Evolutionary conservation across 345 rosid genomes (phyloP), one percentile per base, ranked within the genome.

Genomic region (Combretum micranthum): DNA sequence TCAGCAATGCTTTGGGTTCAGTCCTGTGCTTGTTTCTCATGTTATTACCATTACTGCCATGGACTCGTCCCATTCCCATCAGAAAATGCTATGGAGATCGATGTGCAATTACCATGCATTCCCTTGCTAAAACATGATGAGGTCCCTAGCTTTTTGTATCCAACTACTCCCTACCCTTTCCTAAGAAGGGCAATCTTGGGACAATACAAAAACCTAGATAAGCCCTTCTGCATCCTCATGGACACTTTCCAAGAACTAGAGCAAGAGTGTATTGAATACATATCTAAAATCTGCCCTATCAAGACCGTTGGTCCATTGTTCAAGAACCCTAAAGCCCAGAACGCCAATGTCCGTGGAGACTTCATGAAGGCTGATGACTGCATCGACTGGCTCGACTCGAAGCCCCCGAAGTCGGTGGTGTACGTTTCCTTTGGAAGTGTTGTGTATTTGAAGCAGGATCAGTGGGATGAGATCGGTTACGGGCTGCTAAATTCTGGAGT

Each of bases 1-100:
- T 86, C 85, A 18, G 96, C 96, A 1, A 65, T 88, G 72, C 90
- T 92, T 4, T 92, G 96, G 98, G 90, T 92, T 15, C 96, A 92
- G 44, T 88, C 98, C 10, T 86, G 88, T 9, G 95, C 93, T 0
- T 81, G 85, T 62, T 84, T 92, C 39, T 69, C 88, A 0, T 63
- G 85, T 20, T 92, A 92, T 59, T 92, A 86, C 47, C 79, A 86
- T 68, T 86, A 69, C 69, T 62, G 60, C 63, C 80, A 82, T 45
- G 65, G 67, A 9, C 69, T 77, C 18, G 79, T 69, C 12, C 64
- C 73, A 0, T 92, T 92, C 61, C 98, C 98, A 3, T 72, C 43
- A 0, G 67, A 82, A 59, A 53, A 63, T 17, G 75, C 80, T 0
- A 85, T 83, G 9, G 78, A 80, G 57, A 66, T 64, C n/a, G 78